These are phyloP conservation scores for Ophiostoma angusticollis DNA, from an alignment of 2,329 filamentous ascomycete genomes.

Conservation along the genomic window DNA sequence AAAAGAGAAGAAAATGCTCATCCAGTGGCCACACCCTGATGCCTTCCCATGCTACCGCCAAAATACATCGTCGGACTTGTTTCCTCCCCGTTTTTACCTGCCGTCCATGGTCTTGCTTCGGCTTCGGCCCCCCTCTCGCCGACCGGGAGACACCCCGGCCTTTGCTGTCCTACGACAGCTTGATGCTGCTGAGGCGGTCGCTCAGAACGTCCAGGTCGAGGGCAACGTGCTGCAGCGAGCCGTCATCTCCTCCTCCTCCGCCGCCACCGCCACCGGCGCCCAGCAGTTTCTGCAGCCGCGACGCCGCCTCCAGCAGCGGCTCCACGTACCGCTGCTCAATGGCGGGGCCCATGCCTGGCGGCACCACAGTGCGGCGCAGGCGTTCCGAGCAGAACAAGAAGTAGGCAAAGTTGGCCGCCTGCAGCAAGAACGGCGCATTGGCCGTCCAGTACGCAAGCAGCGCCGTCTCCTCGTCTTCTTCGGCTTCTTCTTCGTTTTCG, in stretches of 20 bases:
- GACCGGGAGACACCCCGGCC: background rate
- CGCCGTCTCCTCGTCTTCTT: constrained; percentile 17
- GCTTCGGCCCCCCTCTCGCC: no score
- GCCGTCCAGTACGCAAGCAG: constrained; percentile 39
- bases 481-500: constrained; percentile 9
- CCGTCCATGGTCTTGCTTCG: no score
- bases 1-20: background rate
- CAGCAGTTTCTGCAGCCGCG: constrained; percentile 4
- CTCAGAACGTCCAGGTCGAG: constrained; percentile 12
- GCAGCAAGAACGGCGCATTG: constrained; percentile 42
- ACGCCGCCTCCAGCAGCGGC: constrained; percentile 33
- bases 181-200: constrained; percentile 9
- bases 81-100: no score
- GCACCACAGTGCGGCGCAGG: constrained; percentile 34
- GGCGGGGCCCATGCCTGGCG: constrained; percentile 41
- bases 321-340: constrained; percentile 46
- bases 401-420: constrained; percentile 48
- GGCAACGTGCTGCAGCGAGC: constrained; percentile 1
- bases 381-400: constrained; percentile 36
- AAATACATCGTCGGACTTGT: no score
- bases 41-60: no score
- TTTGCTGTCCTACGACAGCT: constrained; percentile 6
- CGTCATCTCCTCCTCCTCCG: background rate
- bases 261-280: background rate
- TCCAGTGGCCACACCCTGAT: no score